Evolutionary conservation across 139 green algal species (phyloP), one percentile per base, ranked within the genome.

Genomic region (Zygnema circumcarinatum): DNA sequence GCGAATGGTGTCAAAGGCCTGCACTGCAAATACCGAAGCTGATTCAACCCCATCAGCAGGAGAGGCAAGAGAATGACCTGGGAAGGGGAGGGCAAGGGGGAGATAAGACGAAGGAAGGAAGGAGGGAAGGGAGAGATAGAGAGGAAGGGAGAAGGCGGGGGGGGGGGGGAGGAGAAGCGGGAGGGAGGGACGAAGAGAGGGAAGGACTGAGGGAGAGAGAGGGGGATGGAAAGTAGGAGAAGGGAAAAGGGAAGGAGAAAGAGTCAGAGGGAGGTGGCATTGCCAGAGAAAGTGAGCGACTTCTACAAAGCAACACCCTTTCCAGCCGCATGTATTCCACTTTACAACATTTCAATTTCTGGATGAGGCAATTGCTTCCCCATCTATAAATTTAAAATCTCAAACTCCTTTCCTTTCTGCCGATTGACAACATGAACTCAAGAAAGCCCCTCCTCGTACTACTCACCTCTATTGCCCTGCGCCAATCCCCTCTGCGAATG

Each of bases 1-100:
- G 2, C 47, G 78, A 22, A 85, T 74, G 36, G 35, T 67, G 42
- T 85, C 78, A 74, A 85, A 85, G 11, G 47, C 35, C 78, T 85
- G 78, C 36, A 40, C 69, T 78, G 35, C 7, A 11, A 78, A 78
- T n/a, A n/a, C 56, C 29, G 56, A n/a, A n/a, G n/a, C n/a, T n/a
- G n/a, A n/a, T n/a, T n/a, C n/a, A n/a, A n/a, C n/a, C n/a, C n/a
- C n/a, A n/a, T n/a, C n/a, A n/a, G n/a, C n/a, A n/a, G n/a, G n/a
- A n/a, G n/a, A n/a, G n/a, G n/a, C n/a, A n/a, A n/a, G n/a, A n/a
- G n/a, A n/a, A n/a, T n/a, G n/a, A n/a, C n/a, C n/a, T n/a, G n/a
- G n/a, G n/a, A n/a, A n/a, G n/a, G n/a, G n/a, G n/a, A n/a, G n/a
- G n/a, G n/a, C n/a, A n/a, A n/a, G n/a, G n/a, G n/a, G n/a, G n/a